Evolutionary conservation across 208 protist species (phyloP).

Genomic region (Endotrypanum monterogeii): DNA sequence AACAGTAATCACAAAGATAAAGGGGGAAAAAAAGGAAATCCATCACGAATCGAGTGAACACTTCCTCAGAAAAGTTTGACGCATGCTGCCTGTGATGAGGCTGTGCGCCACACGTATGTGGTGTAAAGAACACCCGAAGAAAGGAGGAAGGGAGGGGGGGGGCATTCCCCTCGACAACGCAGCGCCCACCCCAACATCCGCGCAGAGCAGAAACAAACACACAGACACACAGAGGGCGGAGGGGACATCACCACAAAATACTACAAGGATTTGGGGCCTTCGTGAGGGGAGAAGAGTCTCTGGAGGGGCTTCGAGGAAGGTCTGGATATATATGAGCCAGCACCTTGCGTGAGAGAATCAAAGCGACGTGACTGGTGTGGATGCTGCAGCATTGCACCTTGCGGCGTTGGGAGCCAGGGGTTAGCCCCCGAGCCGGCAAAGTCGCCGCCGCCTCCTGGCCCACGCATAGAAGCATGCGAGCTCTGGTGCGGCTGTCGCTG

Average conservation of each 20-base stretch:
- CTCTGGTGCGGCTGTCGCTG: not conserved
- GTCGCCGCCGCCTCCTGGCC: not conserved
- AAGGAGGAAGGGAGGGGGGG: not conserved
- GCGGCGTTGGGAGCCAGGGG: conserved; percentile 2
- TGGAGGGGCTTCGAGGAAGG: conserved; percentile 5
- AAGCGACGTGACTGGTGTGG: not conserved
- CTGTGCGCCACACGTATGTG: not conserved
- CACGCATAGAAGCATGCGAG: not conserved
- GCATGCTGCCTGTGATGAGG: not conserved
- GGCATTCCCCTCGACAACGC: not conserved
- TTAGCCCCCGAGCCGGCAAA: not conserved
- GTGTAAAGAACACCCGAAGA: not conserved
- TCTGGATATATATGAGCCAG: not conserved
- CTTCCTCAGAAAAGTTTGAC: not conserved
- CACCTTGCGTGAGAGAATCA: not conserved
- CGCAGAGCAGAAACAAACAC: not conserved
- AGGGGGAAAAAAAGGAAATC: not conserved
- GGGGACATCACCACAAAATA: not conserved
- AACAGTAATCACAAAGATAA: not conserved
- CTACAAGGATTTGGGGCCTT: not conserved
- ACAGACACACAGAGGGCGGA: not conserved
- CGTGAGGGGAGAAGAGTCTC: not conserved
- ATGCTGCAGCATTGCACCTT: not conserved
- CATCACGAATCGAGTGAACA: no score
- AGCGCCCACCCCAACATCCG: not conserved